Evolutionary conservation across 768 basidiomycete species (phyloP).

Genomic region (Boletus tomentosulus): DNA sequence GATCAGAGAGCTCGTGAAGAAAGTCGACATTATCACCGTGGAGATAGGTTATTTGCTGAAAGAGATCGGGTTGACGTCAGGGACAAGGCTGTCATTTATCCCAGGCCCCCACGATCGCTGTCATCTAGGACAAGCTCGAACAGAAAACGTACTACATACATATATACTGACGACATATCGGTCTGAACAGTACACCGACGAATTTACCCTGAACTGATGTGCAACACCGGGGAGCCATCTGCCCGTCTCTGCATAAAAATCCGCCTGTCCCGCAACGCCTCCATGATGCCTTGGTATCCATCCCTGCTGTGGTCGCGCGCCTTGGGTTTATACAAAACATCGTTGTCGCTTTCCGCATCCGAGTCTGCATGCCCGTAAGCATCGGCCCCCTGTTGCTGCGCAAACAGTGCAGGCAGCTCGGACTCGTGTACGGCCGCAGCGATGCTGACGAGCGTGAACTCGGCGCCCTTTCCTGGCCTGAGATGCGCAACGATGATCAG

Average conservation of each 20-base stretch:
- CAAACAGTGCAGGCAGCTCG: constrained; percentile 21
- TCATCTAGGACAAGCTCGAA: constrained; percentile 76
- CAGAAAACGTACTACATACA: constrained; percentile 50
- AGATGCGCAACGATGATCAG: constrained; percentile 23
- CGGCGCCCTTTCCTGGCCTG: constrained; percentile 16
- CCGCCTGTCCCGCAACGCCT: constrained; percentile 3
- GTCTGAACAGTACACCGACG: not conserved
- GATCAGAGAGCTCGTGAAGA: constrained; percentile 72
- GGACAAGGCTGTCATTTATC: constrained; percentile 50
- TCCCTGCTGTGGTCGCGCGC: not conserved
- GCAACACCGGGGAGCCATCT: constrained; percentile 19
- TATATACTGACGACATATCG: not conserved
- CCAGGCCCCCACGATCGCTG: constrained; percentile 75
- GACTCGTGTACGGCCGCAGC: constrained; percentile 21
- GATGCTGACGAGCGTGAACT: constrained; percentile 24
- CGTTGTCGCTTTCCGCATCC: not conserved
- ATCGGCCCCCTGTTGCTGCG: constrained; percentile 1
- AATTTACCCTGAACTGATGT: constrained; percentile 9
- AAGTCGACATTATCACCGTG: constrained; percentile 85
- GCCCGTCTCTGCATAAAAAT: constrained; percentile 15
- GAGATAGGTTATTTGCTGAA: constrained; percentile 85
- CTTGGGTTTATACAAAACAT: not conserved
- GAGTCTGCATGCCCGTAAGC: not conserved
- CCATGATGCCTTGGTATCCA: not conserved
- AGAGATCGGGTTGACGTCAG: constrained; percentile 29